Evolutionary conservation across 345 rosid species (phyloP).

Genomic region (Lepidium africanum): DNA sequence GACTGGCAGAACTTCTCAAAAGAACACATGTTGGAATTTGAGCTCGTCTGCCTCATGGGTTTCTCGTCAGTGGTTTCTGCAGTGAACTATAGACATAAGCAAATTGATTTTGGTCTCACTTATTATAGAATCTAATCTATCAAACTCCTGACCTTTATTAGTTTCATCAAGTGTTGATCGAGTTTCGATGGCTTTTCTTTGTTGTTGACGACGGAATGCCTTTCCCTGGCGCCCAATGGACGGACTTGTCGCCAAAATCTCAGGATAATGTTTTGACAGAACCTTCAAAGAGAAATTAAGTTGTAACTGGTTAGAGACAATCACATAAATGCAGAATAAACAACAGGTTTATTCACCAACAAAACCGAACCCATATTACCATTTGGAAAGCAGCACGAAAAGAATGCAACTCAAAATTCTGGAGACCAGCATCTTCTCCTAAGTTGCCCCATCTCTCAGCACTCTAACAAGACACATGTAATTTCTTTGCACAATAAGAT

Average conservation of each 20-base stretch:
- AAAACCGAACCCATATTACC: slow-evolving; percentile 36
- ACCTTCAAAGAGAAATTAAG: slow-evolving; percentile 39
- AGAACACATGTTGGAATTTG: slow-evolving; percentile 33
- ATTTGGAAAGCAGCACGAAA: slow-evolving; percentile 91
- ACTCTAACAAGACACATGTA: slow-evolving; percentile 42
- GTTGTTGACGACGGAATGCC: slow-evolving; percentile 69
- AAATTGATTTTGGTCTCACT: not conserved
- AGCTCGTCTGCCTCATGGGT: slow-evolving; percentile 12
- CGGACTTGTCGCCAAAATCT: slow-evolving; percentile 48
- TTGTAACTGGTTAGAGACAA: slow-evolving; percentile 3
- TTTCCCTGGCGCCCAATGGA: slow-evolving; percentile 96
- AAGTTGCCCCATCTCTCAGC: slow-evolving; percentile 88
- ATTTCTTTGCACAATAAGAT: not conserved
- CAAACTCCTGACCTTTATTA: slow-evolving; percentile 7
- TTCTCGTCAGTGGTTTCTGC: slow-evolving; percentile 19
- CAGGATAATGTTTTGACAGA: slow-evolving; percentile 67
- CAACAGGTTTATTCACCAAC: not conserved
- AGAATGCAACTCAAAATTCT: slow-evolving; percentile 84
- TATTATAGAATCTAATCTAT: not conserved
- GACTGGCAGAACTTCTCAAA: slow-evolving; percentile 57
- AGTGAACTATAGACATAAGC: slow-evolving; percentile 6
- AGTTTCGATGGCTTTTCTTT: slow-evolving; percentile 38
- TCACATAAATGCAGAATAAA: not conserved
- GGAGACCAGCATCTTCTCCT: slow-evolving; percentile 61
- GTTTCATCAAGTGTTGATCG: not conserved